Evolutionary conservation across 139 green algal genomes (phyloP).

Genomic region (Tetraselmis chui): DNA sequence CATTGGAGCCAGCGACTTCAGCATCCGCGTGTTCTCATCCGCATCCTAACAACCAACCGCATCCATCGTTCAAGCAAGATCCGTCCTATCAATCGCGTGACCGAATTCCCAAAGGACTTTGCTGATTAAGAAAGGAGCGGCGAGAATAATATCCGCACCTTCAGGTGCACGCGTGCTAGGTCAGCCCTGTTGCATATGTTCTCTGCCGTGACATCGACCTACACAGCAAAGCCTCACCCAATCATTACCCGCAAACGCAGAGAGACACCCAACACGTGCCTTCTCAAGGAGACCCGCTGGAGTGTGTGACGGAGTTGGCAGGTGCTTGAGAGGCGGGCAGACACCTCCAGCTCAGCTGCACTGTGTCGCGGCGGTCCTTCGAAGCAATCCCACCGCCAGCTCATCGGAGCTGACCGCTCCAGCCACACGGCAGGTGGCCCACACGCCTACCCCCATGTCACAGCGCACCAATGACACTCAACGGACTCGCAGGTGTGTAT

Average conservation of each 20-base stretch:
- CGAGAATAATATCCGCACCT: too few species aligned
- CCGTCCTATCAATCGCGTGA: too few species aligned
- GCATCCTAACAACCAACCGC: slow-evolving; percentile 51
- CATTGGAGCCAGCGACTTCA: slow-evolving; percentile 78
- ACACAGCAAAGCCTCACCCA: not conserved
- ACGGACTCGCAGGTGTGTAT: too few species aligned
- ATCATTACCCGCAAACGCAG: too few species aligned
- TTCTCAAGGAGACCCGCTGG: too few species aligned
- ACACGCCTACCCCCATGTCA: too few species aligned
- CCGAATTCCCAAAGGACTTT: too few species aligned
- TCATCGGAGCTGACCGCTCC: not conserved
- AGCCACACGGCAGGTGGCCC: not conserved
- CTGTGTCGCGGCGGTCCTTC: slow-evolving; percentile 46
- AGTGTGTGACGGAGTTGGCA: too few species aligned
- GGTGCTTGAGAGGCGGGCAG: slow-evolving; percentile 23
- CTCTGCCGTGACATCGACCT: slow-evolving; percentile 49
- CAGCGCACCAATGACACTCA: too few species aligned
- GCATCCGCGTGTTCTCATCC: slow-evolving; percentile 44
- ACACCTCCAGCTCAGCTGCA: slow-evolving; percentile 69
- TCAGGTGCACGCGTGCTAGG: slow-evolving; percentile 14
- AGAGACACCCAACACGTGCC: too few species aligned
- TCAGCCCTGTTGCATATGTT: slow-evolving; percentile 76
- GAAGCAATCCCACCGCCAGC: not conserved
- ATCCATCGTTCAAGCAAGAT: too few species aligned
- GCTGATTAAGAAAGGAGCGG: too few species aligned